phyloP scores from a whole-genome alignment of 768 basidiomycete species.

The Suillus spraguei region DNA sequence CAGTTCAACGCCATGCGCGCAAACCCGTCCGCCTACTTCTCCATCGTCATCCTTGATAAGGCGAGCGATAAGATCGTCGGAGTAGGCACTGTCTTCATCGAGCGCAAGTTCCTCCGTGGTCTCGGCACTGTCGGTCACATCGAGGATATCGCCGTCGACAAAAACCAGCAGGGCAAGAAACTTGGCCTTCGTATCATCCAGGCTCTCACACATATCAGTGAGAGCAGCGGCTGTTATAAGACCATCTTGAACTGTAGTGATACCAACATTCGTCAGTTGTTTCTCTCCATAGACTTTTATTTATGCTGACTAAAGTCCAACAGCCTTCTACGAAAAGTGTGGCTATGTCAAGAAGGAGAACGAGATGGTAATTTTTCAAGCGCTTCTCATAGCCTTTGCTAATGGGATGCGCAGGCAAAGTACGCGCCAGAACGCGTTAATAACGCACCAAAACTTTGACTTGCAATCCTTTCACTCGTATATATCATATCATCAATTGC shows the following conservation, averaged over 20 bases:
- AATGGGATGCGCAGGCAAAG: conserved; percentile 47
- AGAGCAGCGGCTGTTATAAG: conserved; percentile 87
- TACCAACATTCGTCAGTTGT: conserved; percentile 82
- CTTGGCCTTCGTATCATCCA: conserved; percentile 87
- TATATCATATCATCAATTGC: conserved; percentile 12
- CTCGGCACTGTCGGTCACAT: conserved; percentile 93
- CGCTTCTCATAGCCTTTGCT: not conserved
- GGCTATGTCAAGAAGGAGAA: conserved; percentile 89
- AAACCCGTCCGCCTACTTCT: conserved; percentile 72
- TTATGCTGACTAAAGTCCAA: conserved; percentile 11
- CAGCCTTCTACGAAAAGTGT: conserved; percentile 98
- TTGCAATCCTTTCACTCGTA: conserved; percentile 9
- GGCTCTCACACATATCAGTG: conserved; percentile 82
- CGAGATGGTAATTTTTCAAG: conserved; percentile 77
- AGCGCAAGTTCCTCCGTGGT: conserved; percentile 91
- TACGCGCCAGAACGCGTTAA: conserved; percentile 49
- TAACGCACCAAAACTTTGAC: conserved; percentile 20
- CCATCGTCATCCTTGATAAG: conserved; percentile 81
- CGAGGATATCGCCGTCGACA: conserved; percentile 95
- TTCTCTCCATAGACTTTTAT: conserved; percentile 4
- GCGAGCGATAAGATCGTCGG: conserved; percentile 79
- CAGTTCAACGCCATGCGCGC: conserved; percentile 66
- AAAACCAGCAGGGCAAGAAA: conserved; percentile 87
- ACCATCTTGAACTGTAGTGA: conserved; percentile 96
- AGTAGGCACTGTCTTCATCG: conserved; percentile 83